Evolutionary conservation across 2,329 filamentous ascomycete species (phyloP).

Genomic region (Geosmithia flava): DNA sequence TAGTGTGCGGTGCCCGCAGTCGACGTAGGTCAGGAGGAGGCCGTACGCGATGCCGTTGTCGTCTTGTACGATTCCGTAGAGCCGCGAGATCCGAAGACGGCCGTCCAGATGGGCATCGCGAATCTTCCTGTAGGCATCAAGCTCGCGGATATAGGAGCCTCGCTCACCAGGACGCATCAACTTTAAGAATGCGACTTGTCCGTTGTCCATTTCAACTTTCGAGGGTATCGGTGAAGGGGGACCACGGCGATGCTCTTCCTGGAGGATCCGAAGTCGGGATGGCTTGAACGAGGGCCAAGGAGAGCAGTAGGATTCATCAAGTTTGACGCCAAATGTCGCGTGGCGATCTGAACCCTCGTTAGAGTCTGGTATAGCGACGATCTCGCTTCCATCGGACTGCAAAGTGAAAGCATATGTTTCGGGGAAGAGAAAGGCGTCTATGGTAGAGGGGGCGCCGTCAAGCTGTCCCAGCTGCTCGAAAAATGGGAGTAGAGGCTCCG

Average conservation of each 20-base stretch:
- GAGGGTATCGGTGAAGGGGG: constrained; percentile 1
- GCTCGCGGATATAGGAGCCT: constrained; percentile 1
- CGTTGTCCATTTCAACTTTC: constrained; percentile 1
- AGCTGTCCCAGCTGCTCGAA: constrained; percentile 1
- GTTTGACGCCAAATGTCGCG: constrained; percentile 1
- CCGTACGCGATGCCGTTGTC: too few relatives aligned
- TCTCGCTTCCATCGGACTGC: constrained; percentile 1
- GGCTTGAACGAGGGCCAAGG: constrained; percentile 6
- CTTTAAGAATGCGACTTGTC: constrained; percentile 2
- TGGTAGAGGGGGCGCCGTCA: not conserved
- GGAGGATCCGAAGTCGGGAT: constrained; percentile 3
- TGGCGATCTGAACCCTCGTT: not conserved
- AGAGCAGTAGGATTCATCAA: constrained; percentile 4
- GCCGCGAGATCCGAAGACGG: constrained; percentile 3
- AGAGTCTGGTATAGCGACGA: constrained; percentile 3
- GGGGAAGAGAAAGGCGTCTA: constrained; percentile 6
- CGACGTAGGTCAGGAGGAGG: too few relatives aligned
- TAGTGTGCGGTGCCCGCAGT: too few relatives aligned
- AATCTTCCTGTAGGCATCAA: constrained; percentile 5
- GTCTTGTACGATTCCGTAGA: constrained; percentile 4
- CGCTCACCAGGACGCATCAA: constrained; percentile 1
- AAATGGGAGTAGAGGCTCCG: constrained; percentile 7
- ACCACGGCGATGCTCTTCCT: not conserved
- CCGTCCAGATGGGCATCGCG: constrained; percentile 2
- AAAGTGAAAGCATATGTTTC: constrained; percentile 6